phyloP scores from a whole-genome alignment of 371 early-diverging fungal genomes.

The Lichtheimia corymbifera region DNA sequence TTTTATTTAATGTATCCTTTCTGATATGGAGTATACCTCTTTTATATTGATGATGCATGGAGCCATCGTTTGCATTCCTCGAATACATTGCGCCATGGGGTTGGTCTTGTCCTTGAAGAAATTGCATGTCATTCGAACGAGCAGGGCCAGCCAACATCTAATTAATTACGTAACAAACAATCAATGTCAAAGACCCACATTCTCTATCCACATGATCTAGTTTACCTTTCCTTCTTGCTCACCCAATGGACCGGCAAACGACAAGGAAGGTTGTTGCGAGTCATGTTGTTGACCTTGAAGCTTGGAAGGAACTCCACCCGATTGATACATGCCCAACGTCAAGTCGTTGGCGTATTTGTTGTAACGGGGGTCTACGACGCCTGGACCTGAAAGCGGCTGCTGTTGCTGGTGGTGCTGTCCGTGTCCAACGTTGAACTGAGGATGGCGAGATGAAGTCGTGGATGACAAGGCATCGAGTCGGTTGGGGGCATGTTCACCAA shows the following conservation, averaged over 20 bases:
- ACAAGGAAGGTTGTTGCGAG: constrained; percentile 64
- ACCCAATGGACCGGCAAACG: constrained; percentile 53
- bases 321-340: constrained; percentile 74
- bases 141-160: constrained; percentile 57
- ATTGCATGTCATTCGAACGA: constrained; percentile 43
- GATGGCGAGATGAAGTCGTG: neutral
- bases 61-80: constrained; percentile 16
- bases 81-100: too few species aligned
- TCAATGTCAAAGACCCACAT: neutral
- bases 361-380: constrained; percentile 46
- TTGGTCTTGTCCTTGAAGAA: neutral
- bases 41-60: constrained; percentile 26
- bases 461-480: neutral
- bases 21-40: constrained; percentile 14
- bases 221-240: constrained; percentile 72
- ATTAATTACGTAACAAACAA: neutral
- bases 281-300: constrained; percentile 76
- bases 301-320: constrained; percentile 60
- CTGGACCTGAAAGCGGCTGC: neutral
- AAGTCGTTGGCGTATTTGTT: constrained; percentile 76
- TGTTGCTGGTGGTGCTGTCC: neutral
- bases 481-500: neutral
- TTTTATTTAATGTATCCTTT: constrained; percentile 7
- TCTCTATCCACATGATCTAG: neutral
- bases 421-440: neutral